Conservation (phyloP, 2,329 filamentous ascomycete species). For the Penicillium sp. region DNA sequence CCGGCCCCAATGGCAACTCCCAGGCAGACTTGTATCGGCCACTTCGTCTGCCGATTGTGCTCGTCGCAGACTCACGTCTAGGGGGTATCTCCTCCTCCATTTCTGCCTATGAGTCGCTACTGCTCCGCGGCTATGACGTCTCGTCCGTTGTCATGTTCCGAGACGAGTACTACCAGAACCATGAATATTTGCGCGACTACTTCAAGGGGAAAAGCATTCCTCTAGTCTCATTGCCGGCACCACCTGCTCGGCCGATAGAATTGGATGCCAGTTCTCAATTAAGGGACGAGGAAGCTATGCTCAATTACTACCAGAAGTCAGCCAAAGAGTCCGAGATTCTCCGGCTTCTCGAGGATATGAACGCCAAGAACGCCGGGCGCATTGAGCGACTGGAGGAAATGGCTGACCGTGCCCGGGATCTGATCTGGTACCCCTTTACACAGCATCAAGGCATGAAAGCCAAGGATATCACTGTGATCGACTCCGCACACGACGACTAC, state of each 20-base stretch:
- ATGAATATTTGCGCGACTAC: conserved; percentile 67
- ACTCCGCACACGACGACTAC: conserved; percentile 77
- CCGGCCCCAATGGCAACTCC: conserved; percentile 71
- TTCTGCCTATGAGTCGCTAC: conserved; percentile 75
- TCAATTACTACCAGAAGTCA: conserved; percentile 61
- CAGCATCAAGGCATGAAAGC: conserved; percentile 69
- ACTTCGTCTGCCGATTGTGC: conserved; percentile 70
- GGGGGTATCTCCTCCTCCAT: conserved; percentile 82
- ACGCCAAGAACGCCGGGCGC: conserved; percentile 57
- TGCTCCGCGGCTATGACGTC: conserved; percentile 77
- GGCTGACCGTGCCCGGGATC: conserved; percentile 60
- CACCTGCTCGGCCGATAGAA: conserved; percentile 52
- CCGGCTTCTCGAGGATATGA: conserved; percentile 55
- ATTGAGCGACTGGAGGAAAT: conserved; percentile 64
- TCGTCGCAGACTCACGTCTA: conserved; percentile 73
- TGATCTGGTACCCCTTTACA: conserved; percentile 86
- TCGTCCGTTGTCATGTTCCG: conserved; percentile 70
- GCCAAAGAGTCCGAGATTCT: conserved; percentile 44
- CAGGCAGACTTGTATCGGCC: conserved; percentile 79
- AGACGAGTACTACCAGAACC: conserved; percentile 67
- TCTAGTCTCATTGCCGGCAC: conserved; percentile 59
- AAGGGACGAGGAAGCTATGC: conserved; percentile 61
- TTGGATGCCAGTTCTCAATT: conserved; percentile 33
- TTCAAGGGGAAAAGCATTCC: conserved; percentile 63
- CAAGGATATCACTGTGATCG: conserved; percentile 70